phyloP scores from a whole-genome alignment of 495 filamentous ascomycete species.

The Neurospora africana region DNA sequence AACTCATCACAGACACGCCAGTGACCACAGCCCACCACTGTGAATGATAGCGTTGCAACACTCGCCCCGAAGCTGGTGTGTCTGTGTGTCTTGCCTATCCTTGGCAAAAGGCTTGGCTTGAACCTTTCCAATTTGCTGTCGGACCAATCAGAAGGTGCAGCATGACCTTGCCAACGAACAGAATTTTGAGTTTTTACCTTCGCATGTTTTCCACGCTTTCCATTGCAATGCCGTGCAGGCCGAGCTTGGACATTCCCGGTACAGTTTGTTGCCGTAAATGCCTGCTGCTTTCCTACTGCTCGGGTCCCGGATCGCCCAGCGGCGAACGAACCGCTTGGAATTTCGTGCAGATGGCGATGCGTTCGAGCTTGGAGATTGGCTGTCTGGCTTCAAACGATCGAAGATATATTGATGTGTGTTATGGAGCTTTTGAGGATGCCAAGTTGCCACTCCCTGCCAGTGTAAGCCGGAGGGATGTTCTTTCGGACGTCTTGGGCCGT shows the following conservation, averaged over 20 bases:
- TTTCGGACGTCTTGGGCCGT: not conserved
- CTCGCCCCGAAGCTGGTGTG: not conserved
- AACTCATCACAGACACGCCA: not conserved
- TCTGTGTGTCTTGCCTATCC: not conserved
- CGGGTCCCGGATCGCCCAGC: not conserved
- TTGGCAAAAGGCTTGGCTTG: not conserved
- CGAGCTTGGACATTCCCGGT: not conserved
- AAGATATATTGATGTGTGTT: not conserved
- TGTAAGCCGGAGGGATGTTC: not conserved
- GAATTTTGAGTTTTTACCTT: not conserved
- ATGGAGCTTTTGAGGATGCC: not conserved
- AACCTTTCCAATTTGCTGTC: not conserved
- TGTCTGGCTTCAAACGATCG: not conserved
- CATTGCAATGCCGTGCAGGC: not conserved
- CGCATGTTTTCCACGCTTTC: not conserved
- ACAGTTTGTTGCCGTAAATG: not conserved
- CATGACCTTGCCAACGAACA: not conserved
- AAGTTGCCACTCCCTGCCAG: constrained; percentile 9
- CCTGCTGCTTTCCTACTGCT: not conserved
- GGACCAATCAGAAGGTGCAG: not conserved
- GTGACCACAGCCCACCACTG: not conserved
- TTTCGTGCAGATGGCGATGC: not conserved
- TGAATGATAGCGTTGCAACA: not conserved
- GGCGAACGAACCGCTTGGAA: not conserved
- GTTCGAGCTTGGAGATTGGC: constrained; percentile 2